phyloP scores from a whole-genome alignment of 495 filamentous ascomycete genomes.

The Annulohypoxylon maeteangense region DNA sequence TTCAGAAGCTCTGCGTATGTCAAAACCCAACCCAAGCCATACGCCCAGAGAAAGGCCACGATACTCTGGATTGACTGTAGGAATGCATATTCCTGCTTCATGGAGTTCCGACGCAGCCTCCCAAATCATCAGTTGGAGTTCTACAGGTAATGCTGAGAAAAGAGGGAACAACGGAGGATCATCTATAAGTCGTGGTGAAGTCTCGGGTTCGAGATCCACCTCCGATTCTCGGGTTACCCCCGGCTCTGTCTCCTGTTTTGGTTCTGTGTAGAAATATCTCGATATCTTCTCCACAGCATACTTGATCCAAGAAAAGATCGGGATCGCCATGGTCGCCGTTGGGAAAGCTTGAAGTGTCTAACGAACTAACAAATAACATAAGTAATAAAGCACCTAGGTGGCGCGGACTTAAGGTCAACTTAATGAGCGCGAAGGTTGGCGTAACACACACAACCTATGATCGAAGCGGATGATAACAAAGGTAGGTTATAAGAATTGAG shows the following conservation, averaged over 20 bases:
- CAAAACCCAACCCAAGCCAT: no score
- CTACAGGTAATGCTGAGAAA: not conserved
- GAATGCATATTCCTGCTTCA: slow-evolving; percentile 1
- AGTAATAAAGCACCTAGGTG: not conserved
- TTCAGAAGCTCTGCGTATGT: not conserved
- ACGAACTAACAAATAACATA: not conserved
- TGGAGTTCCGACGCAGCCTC: not conserved
- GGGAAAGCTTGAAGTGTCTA: not conserved
- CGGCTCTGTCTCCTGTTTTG: not conserved
- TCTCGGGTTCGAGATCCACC: not conserved
- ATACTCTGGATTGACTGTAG: not conserved
- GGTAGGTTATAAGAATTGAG: not conserved
- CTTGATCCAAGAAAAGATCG: not conserved
- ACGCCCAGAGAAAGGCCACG: not conserved
- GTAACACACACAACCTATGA: not conserved
- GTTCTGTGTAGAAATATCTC: not conserved
- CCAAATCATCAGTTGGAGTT: slow-evolving; percentile 11
- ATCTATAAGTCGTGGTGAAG: not conserved
- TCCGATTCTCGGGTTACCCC: not conserved
- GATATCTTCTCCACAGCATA: not conserved
- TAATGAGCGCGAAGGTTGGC: not conserved
- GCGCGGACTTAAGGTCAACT: not conserved
- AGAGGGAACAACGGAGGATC: not conserved
- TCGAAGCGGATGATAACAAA: not conserved
- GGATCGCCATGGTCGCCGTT: not conserved